Conservation (phyloP, 371 early-diverging fungal genomes). For the Neoconidiobolus thromboides region DNA sequence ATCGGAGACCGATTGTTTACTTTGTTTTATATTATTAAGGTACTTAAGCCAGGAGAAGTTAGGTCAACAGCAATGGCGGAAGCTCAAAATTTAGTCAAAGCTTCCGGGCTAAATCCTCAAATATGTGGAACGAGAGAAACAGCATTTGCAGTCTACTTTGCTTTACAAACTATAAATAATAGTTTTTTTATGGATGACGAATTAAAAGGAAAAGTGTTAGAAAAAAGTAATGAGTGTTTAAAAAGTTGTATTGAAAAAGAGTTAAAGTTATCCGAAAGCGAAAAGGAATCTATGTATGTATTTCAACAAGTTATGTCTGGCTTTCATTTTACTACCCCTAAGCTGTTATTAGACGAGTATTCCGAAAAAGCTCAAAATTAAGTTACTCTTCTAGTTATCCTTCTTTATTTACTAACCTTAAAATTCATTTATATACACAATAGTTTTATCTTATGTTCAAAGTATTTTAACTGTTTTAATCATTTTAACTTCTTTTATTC, state of each 20-base stretch:
- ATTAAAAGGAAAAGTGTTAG: not conserved
- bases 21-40: not conserved
- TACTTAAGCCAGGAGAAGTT: not conserved
- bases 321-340: not conserved
- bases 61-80: not conserved
- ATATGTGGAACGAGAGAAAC: not conserved
- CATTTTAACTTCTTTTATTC: too few species aligned
- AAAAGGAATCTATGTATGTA: constrained; percentile 4
- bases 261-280: not conserved
- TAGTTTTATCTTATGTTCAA: too few species aligned
- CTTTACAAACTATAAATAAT: not conserved
- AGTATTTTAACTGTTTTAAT: too few species aligned
- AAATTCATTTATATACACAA: too few species aligned
- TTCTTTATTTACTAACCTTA: too few species aligned
- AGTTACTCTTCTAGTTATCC: too few species aligned
- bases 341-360: not conserved
- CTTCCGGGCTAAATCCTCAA: not conserved
- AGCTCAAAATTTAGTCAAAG: not conserved
- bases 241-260: not conserved
- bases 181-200: not conserved
- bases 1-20: not conserved
- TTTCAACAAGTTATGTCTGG: constrained; percentile 1
- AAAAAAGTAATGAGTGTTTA: not conserved
- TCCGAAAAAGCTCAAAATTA: too few species aligned
- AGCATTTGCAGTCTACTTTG: not conserved